Percentiles rank a stretch among this genome's conserved stretches.
Evolutionary conservation across 306 rosid genomes (phyloP).

Genomic region (Parietaria judaica): DNA sequence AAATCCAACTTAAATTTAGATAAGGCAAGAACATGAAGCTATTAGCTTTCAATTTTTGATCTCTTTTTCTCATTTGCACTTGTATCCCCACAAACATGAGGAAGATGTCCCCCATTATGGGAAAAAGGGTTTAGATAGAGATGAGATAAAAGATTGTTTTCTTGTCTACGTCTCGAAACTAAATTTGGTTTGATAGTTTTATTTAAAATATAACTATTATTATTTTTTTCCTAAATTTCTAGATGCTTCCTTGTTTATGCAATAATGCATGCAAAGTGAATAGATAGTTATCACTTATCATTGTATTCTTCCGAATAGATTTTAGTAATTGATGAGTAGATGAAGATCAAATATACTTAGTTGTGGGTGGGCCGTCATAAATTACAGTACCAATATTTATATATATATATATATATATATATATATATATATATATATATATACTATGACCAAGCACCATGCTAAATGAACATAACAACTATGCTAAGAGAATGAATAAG

Average conservation of each 20-base stretch:
- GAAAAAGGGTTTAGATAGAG: conserved; percentile 5
- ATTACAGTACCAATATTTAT: too few relatives aligned
- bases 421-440: too few relatives aligned
- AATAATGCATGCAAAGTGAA: background rate
- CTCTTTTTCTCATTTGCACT: background rate
- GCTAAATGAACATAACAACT: too few relatives aligned
- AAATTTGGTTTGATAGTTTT: conserved; percentile 13
- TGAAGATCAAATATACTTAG: too few relatives aligned
- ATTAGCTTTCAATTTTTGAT: conserved; percentile 11
- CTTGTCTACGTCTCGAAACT: conserved; percentile 15
- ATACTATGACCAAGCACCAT: too few relatives aligned
- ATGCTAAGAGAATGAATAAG: too few relatives aligned
- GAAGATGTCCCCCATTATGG: conserved; percentile 37
- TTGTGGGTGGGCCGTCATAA: too few relatives aligned
- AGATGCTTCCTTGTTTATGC: background rate
- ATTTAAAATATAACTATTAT: background rate
- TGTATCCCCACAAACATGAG: conserved; percentile 20
- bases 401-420: too few relatives aligned
- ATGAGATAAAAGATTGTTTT: conserved; percentile 12
- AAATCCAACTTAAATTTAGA: conserved; percentile 14
- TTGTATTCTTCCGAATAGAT: too few relatives aligned
- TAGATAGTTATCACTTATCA: too few relatives aligned
- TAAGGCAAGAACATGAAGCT: conserved; percentile 31
- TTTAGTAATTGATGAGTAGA: too few relatives aligned
- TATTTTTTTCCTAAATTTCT: background rate